Base-by-base conservation (phyloP, 768 basidiomycete species). In the Gelatoporia subvermispora region DNA sequence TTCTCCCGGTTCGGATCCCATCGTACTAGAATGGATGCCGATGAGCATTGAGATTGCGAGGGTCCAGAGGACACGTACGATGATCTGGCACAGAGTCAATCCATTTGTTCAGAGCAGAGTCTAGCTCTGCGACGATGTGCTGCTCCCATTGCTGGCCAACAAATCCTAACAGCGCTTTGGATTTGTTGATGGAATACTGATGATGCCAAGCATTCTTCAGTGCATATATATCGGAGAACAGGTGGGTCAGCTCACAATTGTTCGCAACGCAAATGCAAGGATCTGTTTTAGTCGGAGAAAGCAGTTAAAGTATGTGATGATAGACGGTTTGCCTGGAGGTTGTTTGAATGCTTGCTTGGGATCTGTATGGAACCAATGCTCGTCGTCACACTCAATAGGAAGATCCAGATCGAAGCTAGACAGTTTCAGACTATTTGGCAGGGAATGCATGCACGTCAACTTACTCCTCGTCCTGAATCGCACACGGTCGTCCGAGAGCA, bases 371-470 rank as follows among this genome's bases (percentile, higher is more conserved):
- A 80, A 74, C 89, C 88, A 93, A 60, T 81, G 90, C 52, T 84
- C 79, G 56, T 86, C 84, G 54, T 94, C 88, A 13, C 92, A 84
- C 63, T 91, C 88, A 5, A 88, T 73, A 35, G 88, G 88, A 28
- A 82, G 66, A 45, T 88, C 87, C 5, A 85, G 69, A 54, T 92
- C 88, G 57, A 87, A 83, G 57, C 86, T 88, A 54, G 10, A 17
- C 13, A 11, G 34, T 23, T 35, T 8, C 35, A 21, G 13, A 31
- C n/a, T n/a, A n/a, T n/a, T 9, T 20, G 11, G 8, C 16, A 21
- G 1, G 49, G 21, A 28, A 3, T 15, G 25, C 23, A 8, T 15
- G 35, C 10, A 21, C 20, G 21, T 15, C 4, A 38, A 72, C 81
- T 55, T 60, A 82, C 81, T 88, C 87, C 61, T 86, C 85, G 54